These are phyloP conservation scores for Elsinoe necatrix DNA, from an alignment of 2,329 filamentous ascomycete species.

Conservation along the genomic window DNA sequence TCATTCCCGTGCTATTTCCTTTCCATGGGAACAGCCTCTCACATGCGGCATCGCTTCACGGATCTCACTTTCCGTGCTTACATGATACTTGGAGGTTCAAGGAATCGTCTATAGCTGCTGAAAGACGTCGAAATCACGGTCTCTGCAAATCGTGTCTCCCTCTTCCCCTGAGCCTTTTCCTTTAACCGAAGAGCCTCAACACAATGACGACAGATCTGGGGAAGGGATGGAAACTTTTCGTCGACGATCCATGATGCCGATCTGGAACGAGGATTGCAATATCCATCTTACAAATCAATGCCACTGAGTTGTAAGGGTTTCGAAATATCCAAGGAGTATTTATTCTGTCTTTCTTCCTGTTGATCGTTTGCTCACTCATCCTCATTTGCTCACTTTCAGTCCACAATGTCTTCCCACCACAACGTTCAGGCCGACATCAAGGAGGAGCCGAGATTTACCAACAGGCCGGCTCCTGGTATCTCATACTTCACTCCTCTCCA, in stretches of 20 bases:
- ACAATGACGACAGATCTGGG: constrained; percentile 6
- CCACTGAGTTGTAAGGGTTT: not conserved
- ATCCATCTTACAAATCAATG: not conserved
- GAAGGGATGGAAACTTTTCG: not conserved
- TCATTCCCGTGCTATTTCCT: not conserved
- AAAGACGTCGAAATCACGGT: too few species aligned
- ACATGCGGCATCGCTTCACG: too few species aligned
- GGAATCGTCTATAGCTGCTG: too few species aligned
- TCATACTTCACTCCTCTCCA: constrained; percentile 42
- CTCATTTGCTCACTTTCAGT: not conserved
- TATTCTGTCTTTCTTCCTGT: not conserved
- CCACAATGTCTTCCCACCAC: constrained; percentile 25
- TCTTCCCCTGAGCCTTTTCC: not conserved
- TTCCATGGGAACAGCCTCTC: too few species aligned
- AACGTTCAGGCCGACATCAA: constrained; percentile 22
- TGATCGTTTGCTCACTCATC: not conserved
- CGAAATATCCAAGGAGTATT: not conserved
- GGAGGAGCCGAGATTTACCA: constrained; percentile 30
- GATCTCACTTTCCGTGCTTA: too few species aligned
- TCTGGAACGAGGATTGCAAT: not conserved
- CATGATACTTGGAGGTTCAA: too few species aligned
- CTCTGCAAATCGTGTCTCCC: too few species aligned
- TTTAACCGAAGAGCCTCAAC: not conserved
- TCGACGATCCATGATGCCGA: not conserved
- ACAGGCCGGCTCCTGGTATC: constrained; percentile 37